These are phyloP conservation scores for Cadophora malorum DNA, from an alignment of 2,329 filamentous ascomycete species.

Conservation along the genomic window DNA sequence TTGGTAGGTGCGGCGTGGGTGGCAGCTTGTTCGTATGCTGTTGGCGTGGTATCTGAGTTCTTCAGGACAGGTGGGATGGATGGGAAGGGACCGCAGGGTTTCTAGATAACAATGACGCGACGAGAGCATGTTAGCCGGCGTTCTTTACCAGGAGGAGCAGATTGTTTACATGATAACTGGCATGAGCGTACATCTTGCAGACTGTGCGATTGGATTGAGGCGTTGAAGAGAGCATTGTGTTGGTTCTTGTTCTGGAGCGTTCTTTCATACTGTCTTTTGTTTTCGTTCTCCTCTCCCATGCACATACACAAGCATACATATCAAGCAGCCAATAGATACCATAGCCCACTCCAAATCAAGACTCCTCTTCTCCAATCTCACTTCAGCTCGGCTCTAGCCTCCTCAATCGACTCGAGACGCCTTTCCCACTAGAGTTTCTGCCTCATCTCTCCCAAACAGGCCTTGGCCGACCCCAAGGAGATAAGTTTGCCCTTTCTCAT, in stretches of 20 bases:
- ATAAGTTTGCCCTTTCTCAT: neutral
- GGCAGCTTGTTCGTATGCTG: constrained; percentile 61
- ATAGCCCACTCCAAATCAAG: neutral
- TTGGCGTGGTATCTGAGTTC: constrained; percentile 65
- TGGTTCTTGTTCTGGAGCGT: neutral
- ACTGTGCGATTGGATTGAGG: too few species aligned
- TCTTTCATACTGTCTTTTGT: neutral
- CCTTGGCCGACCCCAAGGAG: neutral
- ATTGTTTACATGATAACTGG: neutral
- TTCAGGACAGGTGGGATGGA: constrained; percentile 56
- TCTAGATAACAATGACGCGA: constrained; percentile 27
- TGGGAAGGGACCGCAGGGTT: constrained; percentile 47
- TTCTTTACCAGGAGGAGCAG: neutral
- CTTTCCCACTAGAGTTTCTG: neutral
- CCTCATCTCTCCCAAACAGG: neutral
- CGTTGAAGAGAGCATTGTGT: neutral
- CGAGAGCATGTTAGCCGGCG: constrained; percentile 15
- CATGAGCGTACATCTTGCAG: neutral
- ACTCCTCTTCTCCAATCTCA: neutral
- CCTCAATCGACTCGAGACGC: neutral
- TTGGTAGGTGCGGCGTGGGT: constrained; percentile 61
- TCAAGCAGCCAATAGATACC: constrained; percentile 5
- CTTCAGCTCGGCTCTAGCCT: neutral
- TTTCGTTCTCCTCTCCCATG: constrained; percentile 8
- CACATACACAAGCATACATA: neutral